Evolutionary conservation across 495 filamentous ascomycete species (phyloP).

Genomic region (Echria macrotheca): DNA sequence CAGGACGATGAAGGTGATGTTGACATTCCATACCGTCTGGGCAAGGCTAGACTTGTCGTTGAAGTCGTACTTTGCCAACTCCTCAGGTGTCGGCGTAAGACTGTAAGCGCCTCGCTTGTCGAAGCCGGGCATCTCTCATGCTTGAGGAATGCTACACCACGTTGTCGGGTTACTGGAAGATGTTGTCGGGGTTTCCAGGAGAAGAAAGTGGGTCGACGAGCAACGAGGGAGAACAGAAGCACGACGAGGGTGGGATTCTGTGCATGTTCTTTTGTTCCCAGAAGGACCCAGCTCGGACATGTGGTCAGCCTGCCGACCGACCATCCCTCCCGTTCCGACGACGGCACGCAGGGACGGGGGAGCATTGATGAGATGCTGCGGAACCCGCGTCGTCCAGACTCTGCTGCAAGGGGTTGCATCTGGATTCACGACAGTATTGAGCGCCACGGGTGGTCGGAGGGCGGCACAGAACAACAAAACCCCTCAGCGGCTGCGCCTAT

Average conservation of each 20-base stretch:
- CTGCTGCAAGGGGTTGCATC: neutral
- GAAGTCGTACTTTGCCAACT: slow-evolving; percentile 13
- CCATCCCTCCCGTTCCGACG: too few species aligned
- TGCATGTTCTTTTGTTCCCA: too few species aligned
- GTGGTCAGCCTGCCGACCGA: neutral
- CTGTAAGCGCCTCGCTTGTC: neutral
- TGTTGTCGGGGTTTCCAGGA: neutral
- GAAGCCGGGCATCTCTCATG: slow-evolving; percentile 2
- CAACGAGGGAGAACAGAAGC: neutral
- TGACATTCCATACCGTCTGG: slow-evolving; percentile 16
- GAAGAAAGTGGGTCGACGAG: neutral
- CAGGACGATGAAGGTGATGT: slow-evolving; percentile 18
- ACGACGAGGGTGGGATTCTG: neutral
- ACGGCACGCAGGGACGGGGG: too few species aligned
- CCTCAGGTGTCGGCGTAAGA: neutral
- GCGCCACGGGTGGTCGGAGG: too few species aligned
- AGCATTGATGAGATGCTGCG: neutral
- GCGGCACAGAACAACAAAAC: too few species aligned
- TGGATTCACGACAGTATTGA: neutral
- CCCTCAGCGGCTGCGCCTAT: slow-evolving; percentile 1
- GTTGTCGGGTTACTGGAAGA: neutral
- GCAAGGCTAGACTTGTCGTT: slow-evolving; percentile 15
- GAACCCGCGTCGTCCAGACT: neutral
- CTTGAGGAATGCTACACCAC: too few species aligned
- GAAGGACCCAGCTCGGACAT: too few species aligned